Percentiles rank a stretch among this genome's conserved stretches.
Evolutionary conservation across 345 rosid genomes (phyloP).

Genomic region (Bruguiera parviflora): DNA sequence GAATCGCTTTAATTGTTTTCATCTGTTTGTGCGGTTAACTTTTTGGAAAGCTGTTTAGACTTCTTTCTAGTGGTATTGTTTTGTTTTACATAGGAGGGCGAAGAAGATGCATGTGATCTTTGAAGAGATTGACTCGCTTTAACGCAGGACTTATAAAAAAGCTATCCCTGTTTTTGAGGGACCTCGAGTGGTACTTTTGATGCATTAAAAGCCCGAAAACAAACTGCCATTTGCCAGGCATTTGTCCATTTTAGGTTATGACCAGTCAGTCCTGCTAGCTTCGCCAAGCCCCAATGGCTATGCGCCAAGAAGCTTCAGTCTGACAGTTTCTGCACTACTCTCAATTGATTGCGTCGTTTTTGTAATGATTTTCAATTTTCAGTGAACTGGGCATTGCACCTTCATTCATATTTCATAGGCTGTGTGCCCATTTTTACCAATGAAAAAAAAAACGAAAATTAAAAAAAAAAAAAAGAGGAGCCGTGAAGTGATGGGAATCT

Average conservation of each 20-base stretch:
- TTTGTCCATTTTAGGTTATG: conserved; percentile 28
- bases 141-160: neutral
- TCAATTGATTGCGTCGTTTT: neutral
- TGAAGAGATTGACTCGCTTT: neutral
- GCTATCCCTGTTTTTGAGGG: conserved; percentile 31
- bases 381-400: neutral
- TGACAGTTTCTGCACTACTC: conserved; percentile 26
- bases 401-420: neutral
- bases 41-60: conserved; percentile 8
- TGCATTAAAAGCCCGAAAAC: conserved; percentile 24
- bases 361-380: neutral
- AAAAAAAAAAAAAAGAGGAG: no score
- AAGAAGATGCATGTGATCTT: conserved; percentile 33
- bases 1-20: conserved; percentile 14
- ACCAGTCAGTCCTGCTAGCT: conserved; percentile 7
- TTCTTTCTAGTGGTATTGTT: neutral
- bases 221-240: conserved; percentile 24
- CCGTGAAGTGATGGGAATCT: no score
- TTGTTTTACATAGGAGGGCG: conserved; percentile 4
- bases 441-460: no score
- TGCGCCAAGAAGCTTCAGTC: conserved; percentile 39
- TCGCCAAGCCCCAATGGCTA: neutral
- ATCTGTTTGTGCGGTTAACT: conserved; percentile 20
- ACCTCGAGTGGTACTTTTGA: conserved; percentile 30
- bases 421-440: no score